phyloP scores from a whole-genome alignment of 2,329 filamentous ascomycete genomes.

The Fusarium sp. region DNA sequence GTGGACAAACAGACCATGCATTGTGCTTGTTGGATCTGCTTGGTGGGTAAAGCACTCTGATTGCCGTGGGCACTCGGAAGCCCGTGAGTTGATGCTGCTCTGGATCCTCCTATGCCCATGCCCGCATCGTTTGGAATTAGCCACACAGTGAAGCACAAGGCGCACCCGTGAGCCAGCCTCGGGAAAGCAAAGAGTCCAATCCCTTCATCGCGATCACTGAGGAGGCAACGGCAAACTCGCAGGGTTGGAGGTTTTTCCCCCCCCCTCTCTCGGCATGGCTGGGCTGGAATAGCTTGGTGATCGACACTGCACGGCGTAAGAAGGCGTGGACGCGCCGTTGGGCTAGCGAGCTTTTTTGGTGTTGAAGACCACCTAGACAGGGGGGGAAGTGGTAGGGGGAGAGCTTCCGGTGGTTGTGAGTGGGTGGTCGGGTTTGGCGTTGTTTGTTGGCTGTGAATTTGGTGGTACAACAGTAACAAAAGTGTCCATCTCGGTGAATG shows the following conservation, averaged over 20 bases:
- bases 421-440: not conserved
- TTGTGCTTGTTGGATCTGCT: not conserved
- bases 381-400: not conserved
- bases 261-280: not conserved
- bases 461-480: not conserved
- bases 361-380: not conserved
- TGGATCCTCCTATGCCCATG: conserved; percentile 12
- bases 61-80: not conserved
- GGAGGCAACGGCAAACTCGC: not conserved
- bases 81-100: not conserved
- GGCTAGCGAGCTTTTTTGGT: not conserved
- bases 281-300: conserved; percentile 10
- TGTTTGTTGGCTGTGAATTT: not conserved
- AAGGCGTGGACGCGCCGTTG: conserved; percentile 20
- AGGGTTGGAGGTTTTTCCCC: not conserved
- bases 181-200: not conserved
- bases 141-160: not conserved
- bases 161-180: not conserved
- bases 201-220: not conserved
- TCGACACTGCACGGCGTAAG: conserved; percentile 14
- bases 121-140: not conserved
- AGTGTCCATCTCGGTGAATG: not conserved
- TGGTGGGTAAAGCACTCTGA: not conserved
- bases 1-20: not conserved
- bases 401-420: not conserved